Evolutionary conservation across 352 stramenopile species (phyloP), one percentile per base, ranked within the genome.

Genomic region (Globisporangium solare): DNA sequence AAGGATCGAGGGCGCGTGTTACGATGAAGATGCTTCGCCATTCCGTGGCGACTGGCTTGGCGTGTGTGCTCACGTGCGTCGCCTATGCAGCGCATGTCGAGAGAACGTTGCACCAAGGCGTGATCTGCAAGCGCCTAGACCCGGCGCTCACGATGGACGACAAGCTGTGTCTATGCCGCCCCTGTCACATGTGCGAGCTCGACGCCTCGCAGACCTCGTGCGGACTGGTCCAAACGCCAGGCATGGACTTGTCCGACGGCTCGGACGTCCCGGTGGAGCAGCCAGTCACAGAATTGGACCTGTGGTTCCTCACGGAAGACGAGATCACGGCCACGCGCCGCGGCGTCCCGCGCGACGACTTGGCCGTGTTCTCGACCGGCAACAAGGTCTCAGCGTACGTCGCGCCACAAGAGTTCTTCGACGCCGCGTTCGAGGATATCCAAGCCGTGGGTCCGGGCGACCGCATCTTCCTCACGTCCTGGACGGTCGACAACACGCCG

Each of bases 101-200:
- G 27, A 35, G 27, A 35, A 11, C 50, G 56, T 21, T n/a, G n/a
- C n/a, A n/a, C n/a, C 27, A 56, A 31, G 47, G 56, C 12, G 18
- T 48, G 22, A 45, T 41, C 5, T 67, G 61, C 39, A 41, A 56
- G 21, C 43, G 17, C 0, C 50, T 60, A 14, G 20, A 50, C 12
- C 64, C 51, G 14, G 20, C 60, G 1, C 61, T 61, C 40, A 49
- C 47, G 13, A 68, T 70, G 21, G 39, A 68, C 39, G 60, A 49
- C 14, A 40, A 57, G 13, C 18, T 54, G 13, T 83, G 70, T 56
- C 48, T 74, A 5, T 83, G 73, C 49, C 21, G 35, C 21, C 70
- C 73, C 6, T 78, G 70, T 53, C 62, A 74, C 49, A 46, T 60
- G 17, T 84, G 74, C 51, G 55, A 62, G 43, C 66, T 68, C 56